phyloP scores from a whole-genome alignment of 345 rosid species.

The Populus deltoides region DNA sequence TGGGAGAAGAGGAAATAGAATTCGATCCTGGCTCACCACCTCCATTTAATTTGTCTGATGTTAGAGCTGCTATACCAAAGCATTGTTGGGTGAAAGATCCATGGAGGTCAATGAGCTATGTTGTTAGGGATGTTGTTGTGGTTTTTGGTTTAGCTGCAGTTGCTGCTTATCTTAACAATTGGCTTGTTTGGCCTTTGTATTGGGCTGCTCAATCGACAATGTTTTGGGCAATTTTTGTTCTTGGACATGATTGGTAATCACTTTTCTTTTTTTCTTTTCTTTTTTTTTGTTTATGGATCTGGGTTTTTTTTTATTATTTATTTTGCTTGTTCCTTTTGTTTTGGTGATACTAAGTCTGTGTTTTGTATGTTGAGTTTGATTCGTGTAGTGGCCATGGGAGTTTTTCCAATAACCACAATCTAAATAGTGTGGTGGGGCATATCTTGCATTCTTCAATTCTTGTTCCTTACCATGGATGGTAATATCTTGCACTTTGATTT shows the following conservation, averaged over 20 bases:
- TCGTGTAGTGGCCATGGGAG: conserved; percentile 82
- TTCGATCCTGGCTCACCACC: conserved; percentile 71
- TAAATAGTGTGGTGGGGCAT: conserved; percentile 80
- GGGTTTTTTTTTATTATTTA: background rate
- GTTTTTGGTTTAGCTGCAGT: conserved; percentile 74
- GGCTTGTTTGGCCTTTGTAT: conserved; percentile 87
- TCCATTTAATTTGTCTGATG: conserved; percentile 68
- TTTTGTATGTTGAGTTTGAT: conserved; percentile 4
- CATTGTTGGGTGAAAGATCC: conserved; percentile 93
- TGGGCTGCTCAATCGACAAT: conserved; percentile 91
- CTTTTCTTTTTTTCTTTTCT: no score
- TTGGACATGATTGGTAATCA: conserved; percentile 83
- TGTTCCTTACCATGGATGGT: conserved; percentile 98
- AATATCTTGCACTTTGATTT: background rate
- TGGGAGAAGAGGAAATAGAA: background rate
- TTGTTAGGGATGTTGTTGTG: conserved; percentile 63
- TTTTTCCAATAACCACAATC: conserved; percentile 61
- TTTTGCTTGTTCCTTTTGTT: background rate
- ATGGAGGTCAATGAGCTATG: conserved; percentile 76
- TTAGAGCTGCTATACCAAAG: conserved; percentile 78
- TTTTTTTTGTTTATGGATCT: background rate
- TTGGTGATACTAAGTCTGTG: background rate
- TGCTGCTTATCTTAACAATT: conserved; percentile 61
- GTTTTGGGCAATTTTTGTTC: conserved; percentile 96
- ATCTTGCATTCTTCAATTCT: conserved; percentile 82